Base-by-base conservation (phyloP, 164 flowering plant species). In the Aristolochia fimbriata region DNA sequence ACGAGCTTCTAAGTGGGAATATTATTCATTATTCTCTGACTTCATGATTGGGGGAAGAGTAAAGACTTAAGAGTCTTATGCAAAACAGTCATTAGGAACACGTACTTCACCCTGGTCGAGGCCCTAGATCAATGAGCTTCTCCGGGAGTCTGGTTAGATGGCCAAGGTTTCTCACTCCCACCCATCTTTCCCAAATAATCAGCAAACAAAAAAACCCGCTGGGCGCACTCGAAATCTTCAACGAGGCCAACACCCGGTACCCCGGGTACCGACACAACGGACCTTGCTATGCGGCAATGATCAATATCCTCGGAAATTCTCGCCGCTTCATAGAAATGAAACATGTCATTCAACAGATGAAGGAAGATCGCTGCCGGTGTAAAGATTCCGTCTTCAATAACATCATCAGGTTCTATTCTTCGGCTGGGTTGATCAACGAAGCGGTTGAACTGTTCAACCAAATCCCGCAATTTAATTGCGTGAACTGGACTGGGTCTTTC, bases 191-290 rank as follows among this genome's bases (percentile, higher is more conserved):
- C 16, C 85, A 77, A 62, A 68, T 87, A 21, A 63, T 89, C 59
- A 63, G 67, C 33, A 64, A 46, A 51, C 90, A 85, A 65, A 89
- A 78, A 60, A 82, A 82, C 74, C 95, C 97, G 7, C 37, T 77
- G 59, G 77, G 74, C 47, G 88, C 97, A 60, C 78, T 85, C 19
- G 63, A 66, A 57, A 59, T 89, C 61, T 89, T 89, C 75, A 79
- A 76, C 15, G 78, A 74, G 67, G 93, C 89, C 59, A 78, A 79
- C 65, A 54, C 68, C 15, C 79, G 62, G 43, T 81, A 74, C 71
- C 91, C 93, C 19, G 76, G 66, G 13, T 87, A 90, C 65, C 72
- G 62, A 33, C 95, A 90, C 77, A 85, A 90, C 61, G 88, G 88
- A 46, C 78, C 83, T 1, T 87, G 81, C 27, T 90, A 90, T 46